phyloP scores from a whole-genome alignment of 1,284 basidiomycete species.

The Golubevia sp. region DNA sequence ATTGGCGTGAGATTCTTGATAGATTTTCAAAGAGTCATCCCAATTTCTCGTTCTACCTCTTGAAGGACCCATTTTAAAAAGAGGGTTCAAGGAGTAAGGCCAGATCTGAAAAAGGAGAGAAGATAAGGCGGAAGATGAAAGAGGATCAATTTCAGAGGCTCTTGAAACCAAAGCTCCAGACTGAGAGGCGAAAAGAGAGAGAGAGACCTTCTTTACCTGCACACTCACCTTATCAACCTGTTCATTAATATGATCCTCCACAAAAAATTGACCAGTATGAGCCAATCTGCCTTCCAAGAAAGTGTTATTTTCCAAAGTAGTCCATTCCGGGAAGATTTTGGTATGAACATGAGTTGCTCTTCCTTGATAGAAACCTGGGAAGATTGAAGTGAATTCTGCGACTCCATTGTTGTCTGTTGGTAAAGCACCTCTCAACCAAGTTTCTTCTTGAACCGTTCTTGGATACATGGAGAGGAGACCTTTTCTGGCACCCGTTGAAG shows the following conservation, averaged over 20 bases:
- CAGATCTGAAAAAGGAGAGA: constrained; percentile 20
- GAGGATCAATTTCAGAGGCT: too few relatives aligned
- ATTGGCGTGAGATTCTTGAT: constrained; percentile 60
- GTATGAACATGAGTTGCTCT: constrained; percentile 65
- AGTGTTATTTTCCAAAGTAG: constrained; percentile 62
- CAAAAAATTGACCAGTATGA: constrained; percentile 72
- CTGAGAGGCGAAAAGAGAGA: neutral
- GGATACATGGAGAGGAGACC: constrained; percentile 63
- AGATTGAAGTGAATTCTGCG: constrained; percentile 72
- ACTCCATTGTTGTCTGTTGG: constrained; percentile 72
- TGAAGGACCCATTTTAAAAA: constrained; percentile 40
- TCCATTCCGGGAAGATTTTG: constrained; percentile 63
- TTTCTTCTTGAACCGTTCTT: constrained; percentile 62
- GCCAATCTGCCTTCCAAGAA: constrained; percentile 63
- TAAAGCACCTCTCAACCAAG: constrained; percentile 72
- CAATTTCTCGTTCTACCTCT: constrained; percentile 64
- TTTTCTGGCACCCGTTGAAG: constrained; percentile 54
- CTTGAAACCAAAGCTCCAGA: too few relatives aligned
- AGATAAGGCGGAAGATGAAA: neutral
- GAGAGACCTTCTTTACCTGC: neutral
- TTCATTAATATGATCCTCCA: constrained; percentile 69
- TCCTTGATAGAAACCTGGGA: constrained; percentile 69
- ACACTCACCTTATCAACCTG: constrained; percentile 49
- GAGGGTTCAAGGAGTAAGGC: constrained; percentile 63
- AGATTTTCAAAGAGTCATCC: constrained; percentile 64